phyloP scores from a whole-genome alignment of 164 flowering plant species.

The Pachysandra terminalis region DNA sequence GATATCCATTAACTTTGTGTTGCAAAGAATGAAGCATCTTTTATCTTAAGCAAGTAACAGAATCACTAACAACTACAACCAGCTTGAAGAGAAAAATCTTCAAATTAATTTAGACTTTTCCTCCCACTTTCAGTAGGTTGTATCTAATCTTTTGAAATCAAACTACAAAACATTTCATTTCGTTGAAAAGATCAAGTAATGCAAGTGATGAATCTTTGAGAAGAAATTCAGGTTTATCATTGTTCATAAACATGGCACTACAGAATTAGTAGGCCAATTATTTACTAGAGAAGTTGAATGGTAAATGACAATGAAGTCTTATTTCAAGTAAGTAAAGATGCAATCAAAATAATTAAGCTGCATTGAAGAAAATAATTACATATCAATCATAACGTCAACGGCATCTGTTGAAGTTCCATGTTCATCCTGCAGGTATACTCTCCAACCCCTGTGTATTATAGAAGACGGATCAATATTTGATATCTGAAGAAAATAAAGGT shows the following conservation, averaged over 20 bases:
- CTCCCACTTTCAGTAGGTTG: no score
- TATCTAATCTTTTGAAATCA: no score
- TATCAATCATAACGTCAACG: conserved; percentile 46
- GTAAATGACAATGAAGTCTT: no score
- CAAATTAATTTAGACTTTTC: not conserved
- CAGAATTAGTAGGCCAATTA: not conserved
- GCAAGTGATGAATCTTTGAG: no score
- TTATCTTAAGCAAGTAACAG: not conserved
- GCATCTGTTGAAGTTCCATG: conserved; percentile 77
- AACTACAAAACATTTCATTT: no score
- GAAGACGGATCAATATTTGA: conserved; percentile 12
- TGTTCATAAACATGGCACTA: not conserved
- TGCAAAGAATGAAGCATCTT: no score
- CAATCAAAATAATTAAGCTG: conserved; percentile 5
- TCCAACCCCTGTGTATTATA: conserved; percentile 62
- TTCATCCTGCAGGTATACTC: conserved; percentile 86
- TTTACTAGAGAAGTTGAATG: not conserved
- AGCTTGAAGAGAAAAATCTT: not conserved
- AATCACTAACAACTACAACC: not conserved
- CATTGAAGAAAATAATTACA: conserved; percentile 32
- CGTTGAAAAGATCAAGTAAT: no score
- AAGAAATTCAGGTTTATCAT: not conserved
- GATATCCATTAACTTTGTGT: no score
- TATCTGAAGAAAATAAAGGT: not conserved
- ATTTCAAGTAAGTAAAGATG: not conserved